Conservation (phyloP, 164 flowering plant species). For the Stephania yunnanensis region DNA sequence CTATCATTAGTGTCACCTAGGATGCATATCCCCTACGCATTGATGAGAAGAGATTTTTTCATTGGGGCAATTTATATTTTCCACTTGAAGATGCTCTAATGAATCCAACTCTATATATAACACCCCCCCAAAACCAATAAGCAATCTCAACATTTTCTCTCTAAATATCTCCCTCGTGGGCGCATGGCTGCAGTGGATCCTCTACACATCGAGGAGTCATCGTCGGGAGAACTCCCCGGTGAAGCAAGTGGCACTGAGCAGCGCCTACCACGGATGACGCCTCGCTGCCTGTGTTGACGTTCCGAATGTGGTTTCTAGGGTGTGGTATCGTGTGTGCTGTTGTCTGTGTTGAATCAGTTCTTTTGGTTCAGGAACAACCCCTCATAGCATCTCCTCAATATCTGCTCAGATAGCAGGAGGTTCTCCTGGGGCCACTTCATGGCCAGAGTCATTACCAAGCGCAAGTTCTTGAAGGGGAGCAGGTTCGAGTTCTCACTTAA, state of each 20-base stretch:
- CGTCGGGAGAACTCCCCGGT: slow-evolving; percentile 15
- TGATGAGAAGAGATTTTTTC: too few relatives aligned
- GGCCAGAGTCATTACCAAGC: slow-evolving; percentile 15
- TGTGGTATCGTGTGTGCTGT: slow-evolving; percentile 15
- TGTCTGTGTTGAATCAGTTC: slow-evolving; percentile 25
- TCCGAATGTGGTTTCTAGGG: slow-evolving; percentile 26
- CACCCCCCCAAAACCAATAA: too few relatives aligned
- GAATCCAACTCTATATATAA: too few relatives aligned
- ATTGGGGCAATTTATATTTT: too few relatives aligned
- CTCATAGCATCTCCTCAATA: slow-evolving; percentile 14
- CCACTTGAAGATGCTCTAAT: too few relatives aligned
- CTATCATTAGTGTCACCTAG: too few relatives aligned
- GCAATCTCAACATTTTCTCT: too few relatives aligned
- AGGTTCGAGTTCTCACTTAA: slow-evolving; percentile 20
- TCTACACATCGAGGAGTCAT: background rate
- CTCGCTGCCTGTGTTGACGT: slow-evolving; percentile 19
- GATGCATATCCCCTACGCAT: too few relatives aligned
- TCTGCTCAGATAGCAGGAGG: slow-evolving; percentile 26
- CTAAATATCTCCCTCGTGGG: too few relatives aligned
- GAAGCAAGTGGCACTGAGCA: slow-evolving; percentile 26
- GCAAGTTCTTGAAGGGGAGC: slow-evolving; percentile 18
- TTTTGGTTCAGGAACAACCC: slow-evolving; percentile 27
- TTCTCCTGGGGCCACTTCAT: slow-evolving; percentile 24
- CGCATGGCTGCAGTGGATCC: too few relatives aligned
- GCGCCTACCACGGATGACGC: slow-evolving; percentile 24